These are phyloP conservation scores for Plectranthus barbatus DNA, from an alignment of 257 asterid species.

Conservation along the genomic window DNA sequence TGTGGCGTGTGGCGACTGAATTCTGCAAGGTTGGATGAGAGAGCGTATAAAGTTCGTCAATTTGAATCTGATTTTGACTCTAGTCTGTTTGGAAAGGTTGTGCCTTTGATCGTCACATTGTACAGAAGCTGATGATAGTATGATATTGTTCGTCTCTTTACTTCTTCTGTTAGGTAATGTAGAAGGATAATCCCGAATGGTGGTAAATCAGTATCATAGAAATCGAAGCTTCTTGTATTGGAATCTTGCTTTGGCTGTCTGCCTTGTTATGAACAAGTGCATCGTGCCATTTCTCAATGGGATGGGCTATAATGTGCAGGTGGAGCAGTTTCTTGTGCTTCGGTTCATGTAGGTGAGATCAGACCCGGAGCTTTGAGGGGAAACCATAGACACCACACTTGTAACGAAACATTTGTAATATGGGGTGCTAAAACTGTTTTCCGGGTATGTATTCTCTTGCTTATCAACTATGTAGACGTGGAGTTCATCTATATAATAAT, in stretches of 20 bases:
- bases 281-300: neutral
- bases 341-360: conserved; percentile 81
- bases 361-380: conserved; percentile 74
- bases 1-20: neutral
- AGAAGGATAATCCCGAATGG: neutral
- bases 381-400: conserved; percentile 81
- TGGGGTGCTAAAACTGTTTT: conserved; percentile 96
- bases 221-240: neutral
- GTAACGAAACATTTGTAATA: conserved; percentile 81
- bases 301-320: conserved; percentile 41
- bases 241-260: neutral
- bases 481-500: neutral
- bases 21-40: neutral
- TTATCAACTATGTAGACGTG: neutral
- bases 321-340: conserved; percentile 62
- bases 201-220: neutral
- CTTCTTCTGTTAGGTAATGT: neutral
- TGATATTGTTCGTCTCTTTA: neutral
- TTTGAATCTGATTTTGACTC: conserved; percentile 11
- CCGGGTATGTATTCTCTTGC: conserved; percentile 49
- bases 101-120: neutral
- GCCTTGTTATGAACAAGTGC: neutral
- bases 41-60: conserved; percentile 7
- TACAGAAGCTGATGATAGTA: neutral
- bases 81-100: neutral